These are phyloP conservation scores for Botrytis squamosa DNA, from an alignment of 2,329 filamentous ascomycete genomes.

Conservation along the genomic window DNA sequence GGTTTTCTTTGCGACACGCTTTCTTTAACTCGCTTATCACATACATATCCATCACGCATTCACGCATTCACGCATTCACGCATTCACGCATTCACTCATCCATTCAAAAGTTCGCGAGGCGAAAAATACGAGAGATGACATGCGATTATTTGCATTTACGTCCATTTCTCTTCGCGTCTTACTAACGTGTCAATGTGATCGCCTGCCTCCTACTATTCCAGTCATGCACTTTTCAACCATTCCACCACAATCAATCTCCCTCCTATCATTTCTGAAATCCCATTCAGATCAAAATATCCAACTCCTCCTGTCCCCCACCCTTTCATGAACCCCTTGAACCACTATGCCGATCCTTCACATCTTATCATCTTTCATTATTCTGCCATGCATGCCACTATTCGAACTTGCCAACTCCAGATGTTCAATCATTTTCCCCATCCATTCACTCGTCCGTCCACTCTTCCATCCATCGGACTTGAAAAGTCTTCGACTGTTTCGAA, in stretches of 20 bases:
- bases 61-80: background rate
- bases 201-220: background rate
- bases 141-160: background rate
- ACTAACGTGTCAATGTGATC: background rate
- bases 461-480: background rate
- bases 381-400: background rate
- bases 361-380: conserved; percentile 8
- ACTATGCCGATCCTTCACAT: background rate
- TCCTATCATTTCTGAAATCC: background rate
- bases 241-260: background rate
- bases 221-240: background rate
- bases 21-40: background rate
- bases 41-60: background rate
- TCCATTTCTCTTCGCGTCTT: background rate
- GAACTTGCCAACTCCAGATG: conserved; percentile 4
- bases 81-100: background rate
- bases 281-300: background rate
- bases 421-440: background rate
- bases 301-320: background rate
- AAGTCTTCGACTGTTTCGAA: background rate
- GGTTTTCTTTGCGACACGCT: background rate
- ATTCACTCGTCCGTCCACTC: background rate
- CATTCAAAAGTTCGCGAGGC: background rate
- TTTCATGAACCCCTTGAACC: background rate
- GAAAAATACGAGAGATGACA: background rate